Evolutionary conservation across 495 filamentous ascomycete species (phyloP), one percentile per base, ranked within the genome.

Genomic region (Bacidia gigantensis): DNA sequence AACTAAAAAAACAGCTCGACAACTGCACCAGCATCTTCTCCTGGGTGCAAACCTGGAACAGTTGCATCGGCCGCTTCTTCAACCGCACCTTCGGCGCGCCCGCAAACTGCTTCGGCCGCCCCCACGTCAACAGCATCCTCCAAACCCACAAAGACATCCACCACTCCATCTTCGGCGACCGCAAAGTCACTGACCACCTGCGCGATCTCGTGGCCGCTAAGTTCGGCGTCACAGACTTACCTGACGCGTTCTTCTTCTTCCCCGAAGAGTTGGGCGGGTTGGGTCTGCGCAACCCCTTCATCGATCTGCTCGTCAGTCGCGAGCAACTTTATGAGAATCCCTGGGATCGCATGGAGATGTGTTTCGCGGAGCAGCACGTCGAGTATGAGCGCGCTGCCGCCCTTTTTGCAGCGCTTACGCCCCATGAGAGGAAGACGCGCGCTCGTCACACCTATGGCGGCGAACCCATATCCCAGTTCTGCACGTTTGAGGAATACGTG

Each of bases 41-140:
- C 21, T 84, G 78, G 73, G 71, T 82, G 12, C 73, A 83, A 47
- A 76, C 74, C 1, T 84, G 78, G 73, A 84, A 84, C 57, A 74
- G 68, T 42, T 83, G 80, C 58, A 76, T 75, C 17, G 71, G 67
- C 2, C 71, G 71, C 0, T 84, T 83, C 61, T 84, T 86, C 60
- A 71, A 68, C 46, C 74, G 73, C 57, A 83, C 82, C 54, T 86
- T 86, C 50, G 80, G 77, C 3, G 73, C 73, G 54, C 73, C 79
- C 11, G 78, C 80, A 1, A 72, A 81, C 51, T 82, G 78, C 58
- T 83, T 83, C 53, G 81, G 82, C 0, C 68, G 69, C 42, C 62
- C 66, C 24, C 82, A 84, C 56, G 77, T 84, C 29, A 77, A 83
- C 51, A 75, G 75, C 68, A 75, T 80, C 29, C 69, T 84, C 42